These are phyloP conservation scores for Sarocladiaceae sp. DNA, from an alignment of 2,329 filamentous ascomycete genomes.

Conservation along the genomic window DNA sequence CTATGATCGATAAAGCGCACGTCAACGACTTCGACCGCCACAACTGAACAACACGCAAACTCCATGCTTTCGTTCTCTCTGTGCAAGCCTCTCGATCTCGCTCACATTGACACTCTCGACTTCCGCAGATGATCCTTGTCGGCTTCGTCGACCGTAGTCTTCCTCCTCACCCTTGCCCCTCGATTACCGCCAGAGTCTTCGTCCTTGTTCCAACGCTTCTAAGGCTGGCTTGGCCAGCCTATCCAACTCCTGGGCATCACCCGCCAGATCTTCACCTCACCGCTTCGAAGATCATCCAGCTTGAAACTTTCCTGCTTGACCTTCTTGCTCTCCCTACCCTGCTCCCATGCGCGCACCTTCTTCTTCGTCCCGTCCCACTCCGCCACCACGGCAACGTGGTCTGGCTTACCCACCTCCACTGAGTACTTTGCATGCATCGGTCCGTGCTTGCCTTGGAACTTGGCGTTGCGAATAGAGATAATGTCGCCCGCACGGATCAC, in stretches of 20 bases:
- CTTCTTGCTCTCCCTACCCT: slow-evolving; percentile 90
- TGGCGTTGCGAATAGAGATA: slow-evolving; percentile 85
- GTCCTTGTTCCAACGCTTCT: slow-evolving; percentile 29
- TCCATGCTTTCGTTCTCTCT: neutral
- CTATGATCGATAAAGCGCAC: neutral
- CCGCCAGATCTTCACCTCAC: slow-evolving; percentile 96
- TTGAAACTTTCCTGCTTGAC: slow-evolving; percentile 92
- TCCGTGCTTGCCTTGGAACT: slow-evolving; percentile 92
- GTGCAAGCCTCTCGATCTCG: neutral
- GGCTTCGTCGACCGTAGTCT: neutral
- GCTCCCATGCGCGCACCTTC: slow-evolving; percentile 93
- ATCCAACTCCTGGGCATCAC: slow-evolving; percentile 92
- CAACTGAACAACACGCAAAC: neutral
- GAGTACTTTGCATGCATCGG: slow-evolving; percentile 94
- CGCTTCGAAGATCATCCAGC: slow-evolving; percentile 84
- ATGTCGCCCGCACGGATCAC: slow-evolving; percentile 94
- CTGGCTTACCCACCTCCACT: slow-evolving; percentile 79
- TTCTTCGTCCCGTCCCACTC: slow-evolving; percentile 99
- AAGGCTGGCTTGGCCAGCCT: slow-evolving; percentile 70
- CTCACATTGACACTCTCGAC: slow-evolving; percentile 2
- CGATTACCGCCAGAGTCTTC: slow-evolving; percentile 12
- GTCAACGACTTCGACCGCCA: neutral
- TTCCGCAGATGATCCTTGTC: neutral
- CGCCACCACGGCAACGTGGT: slow-evolving; percentile 85
- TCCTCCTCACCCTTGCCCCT: neutral